These are phyloP conservation scores for Myrmaecium sp. DNA, from an alignment of 2,329 filamentous ascomycete genomes.

Conservation along the genomic window DNA sequence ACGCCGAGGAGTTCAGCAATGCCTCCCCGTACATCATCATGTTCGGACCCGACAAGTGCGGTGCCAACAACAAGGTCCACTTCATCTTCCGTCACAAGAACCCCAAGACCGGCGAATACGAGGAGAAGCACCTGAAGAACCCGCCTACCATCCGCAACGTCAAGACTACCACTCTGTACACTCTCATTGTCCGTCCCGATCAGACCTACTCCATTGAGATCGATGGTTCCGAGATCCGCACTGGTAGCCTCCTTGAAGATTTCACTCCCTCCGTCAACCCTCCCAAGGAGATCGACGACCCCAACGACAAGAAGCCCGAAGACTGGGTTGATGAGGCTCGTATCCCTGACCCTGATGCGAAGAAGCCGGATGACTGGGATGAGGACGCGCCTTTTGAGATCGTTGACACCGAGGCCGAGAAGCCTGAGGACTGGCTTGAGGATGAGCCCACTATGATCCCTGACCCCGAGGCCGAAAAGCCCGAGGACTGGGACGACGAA, in stretches of 20 bases:
- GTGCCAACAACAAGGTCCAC: conserved; percentile 89
- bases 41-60: conserved; percentile 99
- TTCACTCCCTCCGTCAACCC: conserved; percentile 92
- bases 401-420: conserved; percentile 77
- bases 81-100: conserved; percentile 99
- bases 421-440: conserved; percentile 92
- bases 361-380: conserved; percentile 97
- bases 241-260: conserved; percentile 83
- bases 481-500: conserved; percentile 98
- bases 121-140: conserved; percentile 92
- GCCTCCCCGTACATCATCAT: conserved; percentile 97
- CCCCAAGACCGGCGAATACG: conserved; percentile 97
- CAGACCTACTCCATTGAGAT: conserved; percentile 89
- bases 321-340: conserved; percentile 91
- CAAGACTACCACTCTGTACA: conserved; percentile 92
- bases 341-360: conserved; percentile 82
- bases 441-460: conserved; percentile 66
- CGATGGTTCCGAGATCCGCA: conserved; percentile 76
- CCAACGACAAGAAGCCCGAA: conserved; percentile 82
- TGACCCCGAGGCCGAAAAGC: conserved; percentile 92
- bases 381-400: conserved; percentile 96
- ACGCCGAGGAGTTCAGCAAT: conserved; percentile 96
- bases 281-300: conserved; percentile 81
- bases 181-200: conserved; percentile 88
- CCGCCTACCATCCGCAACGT: conserved; percentile 73